A percentile compares a stretch with the other conserved stretches of the same genome.
Evolutionary conservation across 805 yeast genomes (phyloP).

Genomic region (Teunomyces tritomae): DNA sequence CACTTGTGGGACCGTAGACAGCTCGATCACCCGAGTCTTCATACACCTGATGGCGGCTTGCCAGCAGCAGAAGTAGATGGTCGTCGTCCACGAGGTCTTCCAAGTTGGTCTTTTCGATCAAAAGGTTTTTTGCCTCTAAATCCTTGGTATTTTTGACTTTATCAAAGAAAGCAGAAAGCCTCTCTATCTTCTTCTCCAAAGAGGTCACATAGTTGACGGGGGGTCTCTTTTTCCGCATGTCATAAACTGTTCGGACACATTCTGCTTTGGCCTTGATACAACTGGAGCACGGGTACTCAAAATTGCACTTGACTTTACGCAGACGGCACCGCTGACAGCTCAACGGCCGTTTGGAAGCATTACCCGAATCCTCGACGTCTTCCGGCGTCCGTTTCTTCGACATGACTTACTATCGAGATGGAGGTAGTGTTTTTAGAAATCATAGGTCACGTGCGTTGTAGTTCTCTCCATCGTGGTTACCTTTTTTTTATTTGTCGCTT

Average conservation of each 20-base stretch:
- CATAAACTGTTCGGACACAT: conserved; percentile 47
- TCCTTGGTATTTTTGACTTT: conserved; percentile 17
- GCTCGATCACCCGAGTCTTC: conserved; percentile 20
- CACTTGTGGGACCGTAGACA: conserved; percentile 46
- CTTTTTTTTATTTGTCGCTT: too few relatives aligned
- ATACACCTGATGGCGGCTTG: neutral
- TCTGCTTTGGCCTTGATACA: conserved; percentile 43
- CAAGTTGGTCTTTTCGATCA: conserved; percentile 19
- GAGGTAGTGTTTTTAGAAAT: neutral
- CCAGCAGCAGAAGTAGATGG: neutral
- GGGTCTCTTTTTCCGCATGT: conserved; percentile 51
- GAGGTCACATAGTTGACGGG: conserved; percentile 49
- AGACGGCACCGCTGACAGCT: conserved; percentile 42
- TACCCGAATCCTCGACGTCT: neutral
- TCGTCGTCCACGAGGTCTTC: conserved; percentile 9
- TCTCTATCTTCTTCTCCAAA: conserved; percentile 32
- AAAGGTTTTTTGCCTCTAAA: conserved; percentile 18
- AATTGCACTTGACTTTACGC: conserved; percentile 49
- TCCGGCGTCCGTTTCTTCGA: neutral
- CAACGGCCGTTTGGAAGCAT: conserved; percentile 12
- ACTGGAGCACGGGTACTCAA: conserved; percentile 47
- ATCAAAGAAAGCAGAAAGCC: conserved; percentile 23
- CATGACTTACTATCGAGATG: neutral
- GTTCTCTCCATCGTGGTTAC: too few relatives aligned
- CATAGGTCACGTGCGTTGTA: neutral